Percentiles rank a stretch among this genome's conserved stretches.
Conservation (phyloP, 1,139 yeast species). For the Taphrina wiesneri region DNA sequence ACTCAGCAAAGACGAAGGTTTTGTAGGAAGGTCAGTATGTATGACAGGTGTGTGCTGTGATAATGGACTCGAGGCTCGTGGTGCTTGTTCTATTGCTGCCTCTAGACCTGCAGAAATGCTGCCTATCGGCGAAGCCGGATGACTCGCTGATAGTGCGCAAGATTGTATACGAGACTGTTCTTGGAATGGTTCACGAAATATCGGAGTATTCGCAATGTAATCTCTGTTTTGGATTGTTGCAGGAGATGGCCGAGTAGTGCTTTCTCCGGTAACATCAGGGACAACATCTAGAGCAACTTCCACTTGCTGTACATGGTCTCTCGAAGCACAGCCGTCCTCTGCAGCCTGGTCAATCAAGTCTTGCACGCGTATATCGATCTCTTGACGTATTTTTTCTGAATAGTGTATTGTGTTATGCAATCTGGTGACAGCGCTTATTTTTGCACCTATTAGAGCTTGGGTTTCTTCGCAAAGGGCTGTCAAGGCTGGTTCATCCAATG, state of each 20-base stretch:
- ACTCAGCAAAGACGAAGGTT: not conserved
- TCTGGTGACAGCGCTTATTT: slow-evolving; percentile 73
- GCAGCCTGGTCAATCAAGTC: slow-evolving; percentile 67
- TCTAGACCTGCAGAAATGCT: not conserved
- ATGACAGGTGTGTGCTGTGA: not conserved
- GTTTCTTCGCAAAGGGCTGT: slow-evolving; percentile 67
- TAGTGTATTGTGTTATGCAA: slow-evolving; percentile 75
- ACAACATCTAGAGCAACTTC: not conserved
- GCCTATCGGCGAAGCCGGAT: not conserved
- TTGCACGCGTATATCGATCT: slow-evolving; percentile 73
- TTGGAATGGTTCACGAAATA: not conserved
- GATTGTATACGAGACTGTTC: not conserved
- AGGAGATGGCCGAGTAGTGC: not conserved
- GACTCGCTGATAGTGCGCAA: not conserved
- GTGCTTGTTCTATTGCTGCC: not conserved
- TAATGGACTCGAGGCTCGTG: slow-evolving; percentile 23
- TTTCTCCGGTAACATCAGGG: not conserved
- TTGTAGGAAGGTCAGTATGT: not conserved
- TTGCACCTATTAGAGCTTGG: slow-evolving; percentile 59
- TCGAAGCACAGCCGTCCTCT: slow-evolving; percentile 4
- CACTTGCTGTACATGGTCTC: not conserved
- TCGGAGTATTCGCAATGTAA: not conserved
- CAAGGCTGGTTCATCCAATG: slow-evolving; percentile 49
- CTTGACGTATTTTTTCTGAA: slow-evolving; percentile 75
- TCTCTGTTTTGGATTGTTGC: not conserved